Evolutionary conservation across 208 protist species (phyloP), one percentile per base, ranked within the genome.

Genomic region (Trypanosoma melophagium): DNA sequence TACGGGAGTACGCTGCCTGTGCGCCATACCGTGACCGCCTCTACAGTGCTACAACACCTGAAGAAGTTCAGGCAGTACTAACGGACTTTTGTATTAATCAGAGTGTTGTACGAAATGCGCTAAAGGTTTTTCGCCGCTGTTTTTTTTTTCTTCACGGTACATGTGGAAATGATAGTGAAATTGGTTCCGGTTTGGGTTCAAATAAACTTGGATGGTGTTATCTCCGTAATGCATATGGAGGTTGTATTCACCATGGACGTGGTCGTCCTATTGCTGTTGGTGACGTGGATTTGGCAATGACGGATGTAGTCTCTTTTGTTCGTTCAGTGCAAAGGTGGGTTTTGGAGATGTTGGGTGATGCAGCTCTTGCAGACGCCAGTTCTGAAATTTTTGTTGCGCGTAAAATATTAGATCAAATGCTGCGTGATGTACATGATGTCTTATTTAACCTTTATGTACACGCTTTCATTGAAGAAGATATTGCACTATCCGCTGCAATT

Each of bases 121-220:
- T 92, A 17, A 78, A 81, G n/a, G 57, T 92, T 1, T 93, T 96
- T 53, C 76, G 76, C 17, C 86, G 90, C n/a, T 96, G 86, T 71
- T 96, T 96, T 67, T 90, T 81, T 65, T 90, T 89, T 66, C 66
- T 93, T 51, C 84, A 92, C 63, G 90, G 90, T 12, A 88, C 83
- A 16, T 96, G 90, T 65, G 85, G 87, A 19, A 59, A 40, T 31
- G 72, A 61, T 60, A 66, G 61, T n/a, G 74, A 80, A 59, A 69
- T 87, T 51, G 80, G 87, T 55, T 77, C 63, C n/a, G 83, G 90
- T 22, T 70, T 56, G 10, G 62, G 54, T 4, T 66, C 53, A 7
- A 84, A 73, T 28, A 40, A 28, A 8, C 70, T 93, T 17, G 87
- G 87, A 25, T 96, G 87, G 85, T 96, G 87, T 60, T 41, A 75